Percentiles rank a stretch among this genome's conserved stretches.
phyloP scores from a whole-genome alignment of 2,329 filamentous ascomycete genomes.

The Fusarium pininemorale region DNA sequence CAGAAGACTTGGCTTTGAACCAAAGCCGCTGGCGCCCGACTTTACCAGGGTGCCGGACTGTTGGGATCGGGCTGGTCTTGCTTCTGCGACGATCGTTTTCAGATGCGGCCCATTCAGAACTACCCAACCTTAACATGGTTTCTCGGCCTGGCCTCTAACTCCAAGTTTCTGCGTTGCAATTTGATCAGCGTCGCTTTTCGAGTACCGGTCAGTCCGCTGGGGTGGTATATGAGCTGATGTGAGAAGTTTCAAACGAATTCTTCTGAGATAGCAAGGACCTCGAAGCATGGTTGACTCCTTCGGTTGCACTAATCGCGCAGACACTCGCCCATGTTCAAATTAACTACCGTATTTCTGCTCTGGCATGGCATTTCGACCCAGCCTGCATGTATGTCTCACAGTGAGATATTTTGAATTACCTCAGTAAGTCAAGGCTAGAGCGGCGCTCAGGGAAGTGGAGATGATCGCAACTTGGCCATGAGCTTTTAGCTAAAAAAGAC shows the following conservation, averaged over 20 bases:
- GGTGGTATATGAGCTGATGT: background rate
- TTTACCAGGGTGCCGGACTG: conserved; percentile 32
- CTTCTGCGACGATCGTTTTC: conserved; percentile 27
- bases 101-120: conserved; percentile 24
- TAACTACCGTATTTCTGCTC: background rate
- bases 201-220: conserved; percentile 9
- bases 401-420: conserved; percentile 12
- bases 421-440: background rate
- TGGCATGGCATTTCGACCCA: background rate
- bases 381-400: conserved; percentile 10
- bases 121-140: conserved; percentile 10
- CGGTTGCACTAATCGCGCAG: background rate
- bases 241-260: background rate
- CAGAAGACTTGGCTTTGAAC: conserved; percentile 40
- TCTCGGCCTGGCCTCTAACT: background rate
- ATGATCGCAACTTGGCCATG: conserved; percentile 6
- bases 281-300: background rate
- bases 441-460: conserved; percentile 32
- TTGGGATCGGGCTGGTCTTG: conserved; percentile 26
- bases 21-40: conserved; percentile 40
- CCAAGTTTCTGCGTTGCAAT: conserved; percentile 5
- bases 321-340: background rate
- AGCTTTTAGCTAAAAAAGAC: conserved; percentile 11
- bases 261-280: background rate
- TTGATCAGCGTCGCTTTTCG: conserved; percentile 1